Evolutionary conservation across 129 eudicot species (phyloP).

Genomic region (Escallonia herrerae): DNA sequence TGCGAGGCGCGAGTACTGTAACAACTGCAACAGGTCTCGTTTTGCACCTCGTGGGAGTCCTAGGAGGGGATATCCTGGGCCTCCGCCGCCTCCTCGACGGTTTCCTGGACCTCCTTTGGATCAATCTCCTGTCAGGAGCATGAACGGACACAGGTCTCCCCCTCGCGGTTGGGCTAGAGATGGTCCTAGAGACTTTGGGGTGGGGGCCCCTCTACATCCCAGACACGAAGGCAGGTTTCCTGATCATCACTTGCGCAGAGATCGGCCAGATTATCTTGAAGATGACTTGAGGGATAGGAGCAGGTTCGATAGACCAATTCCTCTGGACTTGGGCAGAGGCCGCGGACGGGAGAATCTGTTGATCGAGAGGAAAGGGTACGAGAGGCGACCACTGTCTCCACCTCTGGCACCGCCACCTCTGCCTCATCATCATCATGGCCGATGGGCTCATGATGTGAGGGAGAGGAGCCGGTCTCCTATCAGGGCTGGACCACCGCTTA

Average conservation of each 20-base stretch:
- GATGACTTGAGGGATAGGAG: conserved; percentile 55
- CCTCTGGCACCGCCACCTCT: conserved; percentile 28
- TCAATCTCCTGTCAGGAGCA: conserved; percentile 59
- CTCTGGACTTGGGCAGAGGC: conserved; percentile 54
- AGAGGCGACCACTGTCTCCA: conserved; percentile 53
- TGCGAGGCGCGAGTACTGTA: conserved; percentile 80
- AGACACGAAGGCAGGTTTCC: conserved; percentile 67
- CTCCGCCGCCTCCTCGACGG: conserved; percentile 56
- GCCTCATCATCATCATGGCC: conserved; percentile 39
- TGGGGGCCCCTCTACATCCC: conserved; percentile 37
- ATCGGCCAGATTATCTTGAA: conserved; percentile 51
- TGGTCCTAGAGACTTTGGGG: conserved; percentile 59
- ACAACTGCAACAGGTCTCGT: conserved; percentile 78
- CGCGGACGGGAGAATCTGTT: conserved; percentile 29
- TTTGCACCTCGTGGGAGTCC: conserved; percentile 51
- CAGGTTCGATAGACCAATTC: conserved; percentile 52
- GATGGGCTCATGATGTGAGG: conserved; percentile 43
- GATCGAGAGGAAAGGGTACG: conserved; percentile 50
- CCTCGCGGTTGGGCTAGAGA: conserved; percentile 71
- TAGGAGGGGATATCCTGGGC: conserved; percentile 64
- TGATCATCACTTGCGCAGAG: conserved; percentile 37
- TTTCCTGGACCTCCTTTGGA: conserved; percentile 52
- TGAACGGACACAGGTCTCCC: conserved; percentile 69
- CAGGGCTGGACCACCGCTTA: conserved; percentile 41
- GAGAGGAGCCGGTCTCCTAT: conserved; percentile 72